phyloP scores from a whole-genome alignment of 331 rosid species.

The Pyracantha coccinea region DNA sequence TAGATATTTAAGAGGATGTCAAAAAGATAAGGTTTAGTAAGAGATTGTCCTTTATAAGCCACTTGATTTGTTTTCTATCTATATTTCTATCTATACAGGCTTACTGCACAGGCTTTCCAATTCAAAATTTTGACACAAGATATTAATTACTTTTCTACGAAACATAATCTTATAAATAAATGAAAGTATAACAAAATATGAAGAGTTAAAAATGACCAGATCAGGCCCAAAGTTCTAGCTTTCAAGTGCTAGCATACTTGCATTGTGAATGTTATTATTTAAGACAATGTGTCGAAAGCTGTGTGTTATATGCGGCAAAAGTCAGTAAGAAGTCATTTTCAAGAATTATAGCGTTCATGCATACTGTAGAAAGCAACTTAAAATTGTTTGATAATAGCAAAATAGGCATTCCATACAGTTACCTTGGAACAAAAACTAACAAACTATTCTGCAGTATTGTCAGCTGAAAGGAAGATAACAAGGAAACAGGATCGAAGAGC shows the following conservation, averaged over 20 bases:
- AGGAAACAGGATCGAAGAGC: constrained; percentile 30
- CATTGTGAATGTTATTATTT: background rate
- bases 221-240: background rate
- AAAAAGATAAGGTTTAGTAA: background rate
- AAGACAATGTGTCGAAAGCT: background rate
- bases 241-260: background rate
- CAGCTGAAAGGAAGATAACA: constrained; percentile 41
- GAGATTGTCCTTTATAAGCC: background rate
- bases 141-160: background rate
- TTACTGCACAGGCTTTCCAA: background rate
- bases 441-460: constrained; percentile 41
- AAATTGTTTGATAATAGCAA: constrained; percentile 52
- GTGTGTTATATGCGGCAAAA: background rate
- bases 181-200: background rate
- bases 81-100: too few relatives aligned
- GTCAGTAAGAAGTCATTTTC: constrained; percentile 17
- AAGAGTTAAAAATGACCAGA: background rate
- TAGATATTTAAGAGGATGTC: background rate
- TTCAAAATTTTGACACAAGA: background rate
- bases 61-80: background rate
- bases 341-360: constrained; percentile 55
- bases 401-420: constrained; percentile 44
- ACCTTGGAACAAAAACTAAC: constrained; percentile 61
- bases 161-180: background rate
- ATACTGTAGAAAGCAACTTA: constrained; percentile 36